Percentiles rank a stretch among this genome's conserved stretches.
phyloP scores from a whole-genome alignment of 495 filamentous ascomycete species.

The Trichocladium uniseriatum region DNA sequence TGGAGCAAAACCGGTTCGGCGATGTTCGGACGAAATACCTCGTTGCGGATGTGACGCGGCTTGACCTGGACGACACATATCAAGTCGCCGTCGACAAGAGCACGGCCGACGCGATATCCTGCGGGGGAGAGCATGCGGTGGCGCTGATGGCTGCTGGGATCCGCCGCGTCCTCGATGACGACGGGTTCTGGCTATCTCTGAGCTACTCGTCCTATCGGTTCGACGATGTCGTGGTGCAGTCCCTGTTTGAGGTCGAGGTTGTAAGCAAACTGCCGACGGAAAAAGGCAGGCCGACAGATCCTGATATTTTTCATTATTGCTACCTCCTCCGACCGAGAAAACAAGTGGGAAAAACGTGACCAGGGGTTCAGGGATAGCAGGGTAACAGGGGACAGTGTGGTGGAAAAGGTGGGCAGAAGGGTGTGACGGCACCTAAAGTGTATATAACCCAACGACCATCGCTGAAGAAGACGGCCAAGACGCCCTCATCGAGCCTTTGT shows the following conservation, averaged over 20 bases:
- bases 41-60: conserved; percentile 28
- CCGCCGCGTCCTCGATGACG: conserved; percentile 15
- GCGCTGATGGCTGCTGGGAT: conserved; percentile 23
- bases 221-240: conserved; percentile 6
- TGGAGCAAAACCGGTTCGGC: conserved; percentile 27
- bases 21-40: conserved; percentile 28
- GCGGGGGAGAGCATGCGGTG: conserved; percentile 24
- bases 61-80: conserved; percentile 15
- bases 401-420: too few relatives aligned
- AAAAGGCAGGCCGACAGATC: conserved; percentile 27
- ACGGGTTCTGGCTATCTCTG: conserved; percentile 33
- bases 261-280: conserved; percentile 25
- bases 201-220: conserved; percentile 33
- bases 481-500: too few relatives aligned
- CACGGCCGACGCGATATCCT: conserved; percentile 35
- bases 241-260: conserved; percentile 27
- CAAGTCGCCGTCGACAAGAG: conserved; percentile 35
- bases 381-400: too few relatives aligned
- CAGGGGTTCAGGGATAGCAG: too few relatives aligned
- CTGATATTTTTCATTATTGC: conserved; percentile 30
- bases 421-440: too few relatives aligned
- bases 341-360: too few relatives aligned
- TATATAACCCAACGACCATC: too few relatives aligned
- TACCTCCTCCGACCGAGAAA: conserved; percentile 28
- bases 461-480: too few relatives aligned